Percentiles rank a stretch among this genome's conserved stretches.
Conservation (phyloP, 768 basidiomycete species). For the Pleurotus eryngii region DNA sequence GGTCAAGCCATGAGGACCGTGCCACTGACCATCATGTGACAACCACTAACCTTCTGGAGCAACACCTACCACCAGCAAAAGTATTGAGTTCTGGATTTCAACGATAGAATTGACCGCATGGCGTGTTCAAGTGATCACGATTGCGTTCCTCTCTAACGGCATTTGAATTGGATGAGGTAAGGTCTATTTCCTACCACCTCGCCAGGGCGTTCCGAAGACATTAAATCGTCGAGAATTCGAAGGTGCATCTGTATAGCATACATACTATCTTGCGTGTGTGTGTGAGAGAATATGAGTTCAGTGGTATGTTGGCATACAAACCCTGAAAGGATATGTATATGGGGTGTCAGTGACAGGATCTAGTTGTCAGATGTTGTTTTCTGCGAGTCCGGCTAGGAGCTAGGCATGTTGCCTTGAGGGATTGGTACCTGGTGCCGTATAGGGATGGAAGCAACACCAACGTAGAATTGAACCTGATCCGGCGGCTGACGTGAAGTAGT, state of each 20-base stretch:
- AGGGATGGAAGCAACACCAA: neutral
- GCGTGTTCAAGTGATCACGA: neutral
- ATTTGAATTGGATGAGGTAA: neutral
- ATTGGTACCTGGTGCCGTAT: neutral
- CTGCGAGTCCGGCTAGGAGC: no score
- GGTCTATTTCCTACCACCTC: neutral
- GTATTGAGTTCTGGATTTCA: neutral
- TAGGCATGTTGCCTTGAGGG: neutral
- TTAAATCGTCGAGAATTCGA: neutral
- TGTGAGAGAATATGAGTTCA: neutral
- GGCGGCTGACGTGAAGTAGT: neutral
- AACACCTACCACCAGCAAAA: neutral
- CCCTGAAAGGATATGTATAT: no score
- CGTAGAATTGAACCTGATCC: neutral
- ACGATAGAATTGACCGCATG: neutral
- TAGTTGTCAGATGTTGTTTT: no score
- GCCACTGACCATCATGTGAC: conserved; percentile 9
- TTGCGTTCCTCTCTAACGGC: neutral
- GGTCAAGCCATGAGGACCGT: conserved; percentile 7
- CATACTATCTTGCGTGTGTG: neutral
- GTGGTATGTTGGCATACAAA: no score
- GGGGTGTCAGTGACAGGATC: no score
- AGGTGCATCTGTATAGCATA: neutral
- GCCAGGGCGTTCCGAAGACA: neutral
- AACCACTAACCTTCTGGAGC: neutral